Conservation (phyloP, 805 yeast species). For the Tetrapisispora nanseiensis region DNA sequence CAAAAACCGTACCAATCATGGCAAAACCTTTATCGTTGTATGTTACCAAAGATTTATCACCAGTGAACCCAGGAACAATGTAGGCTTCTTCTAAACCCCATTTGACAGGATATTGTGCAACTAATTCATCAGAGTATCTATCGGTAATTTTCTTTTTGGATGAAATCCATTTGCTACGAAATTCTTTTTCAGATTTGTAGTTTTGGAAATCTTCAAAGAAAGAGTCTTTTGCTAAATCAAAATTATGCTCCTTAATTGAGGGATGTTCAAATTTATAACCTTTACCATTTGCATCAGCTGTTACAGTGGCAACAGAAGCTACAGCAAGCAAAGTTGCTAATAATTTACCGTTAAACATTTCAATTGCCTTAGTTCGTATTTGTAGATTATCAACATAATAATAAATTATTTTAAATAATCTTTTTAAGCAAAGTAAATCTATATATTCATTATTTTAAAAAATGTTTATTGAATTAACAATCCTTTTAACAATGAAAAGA, state of each 20-base stretch:
- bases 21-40: constrained; percentile 70
- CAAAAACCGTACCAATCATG: constrained; percentile 63
- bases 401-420: too few relatives aligned
- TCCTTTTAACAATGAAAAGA: too few relatives aligned
- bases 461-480: too few relatives aligned
- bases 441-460: too few relatives aligned
- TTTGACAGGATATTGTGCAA: constrained; percentile 19
- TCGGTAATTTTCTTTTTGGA: constrained; percentile 6
- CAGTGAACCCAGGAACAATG: constrained; percentile 12
- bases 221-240: constrained; percentile 27
- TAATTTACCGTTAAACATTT: not conserved
- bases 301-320: not conserved
- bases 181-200: constrained; percentile 30
- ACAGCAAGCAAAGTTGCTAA: not conserved
- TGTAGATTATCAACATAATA: too few relatives aligned
- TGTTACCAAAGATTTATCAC: constrained; percentile 70
- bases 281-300: not conserved
- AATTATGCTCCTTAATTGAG: not conserved
- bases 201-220: constrained; percentile 57
- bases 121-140: constrained; percentile 26
- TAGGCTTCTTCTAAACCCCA: constrained; percentile 43
- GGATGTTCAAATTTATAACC: constrained; percentile 5
- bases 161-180: constrained; percentile 44
- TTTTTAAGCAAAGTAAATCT: too few relatives aligned
- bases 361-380: too few relatives aligned